Evolutionary conservation across 352 stramenopile species (phyloP).

Genomic region (Globisporangium okanoganense): DNA sequence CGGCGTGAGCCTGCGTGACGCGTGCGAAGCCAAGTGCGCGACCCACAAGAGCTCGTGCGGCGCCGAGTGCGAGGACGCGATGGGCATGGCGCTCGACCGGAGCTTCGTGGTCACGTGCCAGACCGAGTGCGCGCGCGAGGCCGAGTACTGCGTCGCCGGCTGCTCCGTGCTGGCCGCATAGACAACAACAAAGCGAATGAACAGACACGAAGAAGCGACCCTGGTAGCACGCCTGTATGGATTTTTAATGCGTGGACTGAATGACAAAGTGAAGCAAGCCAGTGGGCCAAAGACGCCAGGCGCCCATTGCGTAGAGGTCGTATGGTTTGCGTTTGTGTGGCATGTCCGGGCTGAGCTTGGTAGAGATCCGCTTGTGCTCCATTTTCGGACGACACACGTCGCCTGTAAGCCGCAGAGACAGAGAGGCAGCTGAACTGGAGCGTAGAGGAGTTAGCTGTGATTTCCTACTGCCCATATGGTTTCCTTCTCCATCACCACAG

Average conservation of each 20-base stretch:
- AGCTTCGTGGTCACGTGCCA: constrained; percentile 19
- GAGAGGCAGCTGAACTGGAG: background rate
- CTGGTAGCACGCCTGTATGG: too few relatives aligned
- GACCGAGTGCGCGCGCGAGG: constrained; percentile 23
- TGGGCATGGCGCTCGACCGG: constrained; percentile 9
- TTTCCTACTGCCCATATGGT: background rate
- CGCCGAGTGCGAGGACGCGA: constrained; percentile 9
- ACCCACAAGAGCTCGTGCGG: constrained; percentile 9
- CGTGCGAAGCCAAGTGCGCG: constrained; percentile 6
- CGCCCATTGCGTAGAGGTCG: background rate
- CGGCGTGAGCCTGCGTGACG: constrained; percentile 6
- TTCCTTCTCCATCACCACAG: background rate
- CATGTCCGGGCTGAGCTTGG: too few relatives aligned
- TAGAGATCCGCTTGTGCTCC: too few relatives aligned
- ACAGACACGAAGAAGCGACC: too few relatives aligned
- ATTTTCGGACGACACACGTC: too few relatives aligned
- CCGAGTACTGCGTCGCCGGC: constrained; percentile 23
- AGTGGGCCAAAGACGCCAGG: background rate
- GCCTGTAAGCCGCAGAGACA: background rate
- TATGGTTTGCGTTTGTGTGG: background rate
- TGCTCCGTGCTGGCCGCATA: constrained; percentile 11
- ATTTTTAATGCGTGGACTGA: background rate
- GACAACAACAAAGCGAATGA: background rate
- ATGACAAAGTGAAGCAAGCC: background rate
- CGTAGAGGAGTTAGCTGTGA: background rate